phyloP scores from a whole-genome alignment of 2,329 filamentous ascomycete genomes.

The Fusarium sterilihyphosum region DNA sequence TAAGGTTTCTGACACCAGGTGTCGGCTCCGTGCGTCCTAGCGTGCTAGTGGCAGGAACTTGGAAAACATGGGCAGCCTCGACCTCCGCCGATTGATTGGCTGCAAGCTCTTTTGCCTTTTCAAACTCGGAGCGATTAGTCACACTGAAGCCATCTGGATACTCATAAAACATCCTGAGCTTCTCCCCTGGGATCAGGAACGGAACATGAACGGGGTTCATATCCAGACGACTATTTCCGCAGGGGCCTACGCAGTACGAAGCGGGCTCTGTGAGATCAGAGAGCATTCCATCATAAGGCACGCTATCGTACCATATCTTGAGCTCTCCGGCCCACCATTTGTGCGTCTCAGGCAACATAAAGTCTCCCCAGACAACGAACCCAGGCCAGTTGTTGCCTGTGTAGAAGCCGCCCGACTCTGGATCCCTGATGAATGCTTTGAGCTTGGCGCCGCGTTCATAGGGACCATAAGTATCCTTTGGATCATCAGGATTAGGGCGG shows the following conservation, averaged over 20 bases:
- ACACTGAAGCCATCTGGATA: not conserved
- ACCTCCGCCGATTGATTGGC: not conserved
- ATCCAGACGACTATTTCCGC: not conserved
- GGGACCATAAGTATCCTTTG: not conserved
- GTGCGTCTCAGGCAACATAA: not conserved
- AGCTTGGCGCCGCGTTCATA: not conserved
- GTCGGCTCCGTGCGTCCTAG: not conserved
- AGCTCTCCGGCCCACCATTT: not conserved
- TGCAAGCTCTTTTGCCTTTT: not conserved
- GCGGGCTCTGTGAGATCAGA: not conserved
- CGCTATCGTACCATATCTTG: not conserved
- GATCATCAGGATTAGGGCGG: not conserved
- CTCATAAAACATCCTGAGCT: not conserved
- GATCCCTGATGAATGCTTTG: not conserved
- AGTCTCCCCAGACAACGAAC: not conserved
- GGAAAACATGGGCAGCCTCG: not conserved
- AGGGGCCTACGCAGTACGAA: not conserved
- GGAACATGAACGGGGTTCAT: conserved; percentile 3
- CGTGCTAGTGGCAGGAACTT: not conserved
- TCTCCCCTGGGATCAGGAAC: not conserved
- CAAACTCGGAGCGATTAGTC: not conserved
- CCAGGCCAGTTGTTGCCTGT: not conserved
- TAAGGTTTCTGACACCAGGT: not conserved
- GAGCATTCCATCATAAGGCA: not conserved
- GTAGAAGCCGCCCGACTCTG: not conserved